Percentiles rank a stretch among this genome's conserved stretches.
phyloP scores from a whole-genome alignment of 148 eudicot species.

The Cornus kousa region DNA sequence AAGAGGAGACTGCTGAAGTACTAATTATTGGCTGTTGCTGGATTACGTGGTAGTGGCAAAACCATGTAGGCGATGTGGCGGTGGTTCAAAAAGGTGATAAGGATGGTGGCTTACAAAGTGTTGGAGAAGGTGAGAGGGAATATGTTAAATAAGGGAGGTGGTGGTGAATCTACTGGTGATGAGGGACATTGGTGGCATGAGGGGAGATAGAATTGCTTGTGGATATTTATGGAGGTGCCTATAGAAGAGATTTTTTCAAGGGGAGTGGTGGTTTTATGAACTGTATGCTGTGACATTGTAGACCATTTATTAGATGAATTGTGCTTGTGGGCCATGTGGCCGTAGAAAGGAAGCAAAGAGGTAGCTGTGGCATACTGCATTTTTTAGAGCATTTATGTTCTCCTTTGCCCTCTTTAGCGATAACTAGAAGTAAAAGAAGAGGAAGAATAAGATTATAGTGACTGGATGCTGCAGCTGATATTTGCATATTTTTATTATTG shows the following conservation, averaged over 20 bases:
- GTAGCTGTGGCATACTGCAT: not conserved
- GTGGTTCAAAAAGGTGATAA: not conserved
- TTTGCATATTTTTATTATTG: not conserved
- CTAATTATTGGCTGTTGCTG: not conserved
- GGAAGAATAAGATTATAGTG: not conserved
- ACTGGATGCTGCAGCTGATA: not conserved
- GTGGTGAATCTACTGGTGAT: too few relatives aligned
- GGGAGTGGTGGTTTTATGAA: not conserved
- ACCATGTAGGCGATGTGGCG: not conserved
- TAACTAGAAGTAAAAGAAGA: not conserved
- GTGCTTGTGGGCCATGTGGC: not conserved
- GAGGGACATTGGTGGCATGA: too few relatives aligned
- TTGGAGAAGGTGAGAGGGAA: not conserved
- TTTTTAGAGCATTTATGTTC: not conserved
- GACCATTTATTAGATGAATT: not conserved
- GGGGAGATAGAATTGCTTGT: too few relatives aligned
- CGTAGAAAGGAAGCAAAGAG: not conserved
- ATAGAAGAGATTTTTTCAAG: too few relatives aligned
- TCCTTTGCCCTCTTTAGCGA: too few relatives aligned
- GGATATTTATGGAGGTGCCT: too few relatives aligned
- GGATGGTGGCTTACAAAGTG: not conserved
- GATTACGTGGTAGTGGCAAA: not conserved
- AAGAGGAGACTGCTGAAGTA: not conserved
- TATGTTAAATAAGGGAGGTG: too few relatives aligned
- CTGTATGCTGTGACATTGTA: not conserved